Evolutionary conservation across 306 rosid species (phyloP).

Genomic region (cucumber (Cucumis sativus)): Cucumber_9930_V3 NC_026660.2:20270001-20270500

Average conservation of each 20-base stretch:
- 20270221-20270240: background rate
- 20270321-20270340: background rate
- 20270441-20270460: background rate
- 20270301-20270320: background rate
- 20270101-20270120: conserved; percentile 5
- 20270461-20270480: background rate
- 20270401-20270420: conserved; percentile 64
- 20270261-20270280: background rate
- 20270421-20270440: conserved; percentile 4
- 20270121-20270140: background rate
- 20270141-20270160: background rate
- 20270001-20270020: conserved; percentile 89
- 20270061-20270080: conserved; percentile 89
- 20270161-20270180: background rate
- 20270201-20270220: background rate
- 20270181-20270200: background rate
- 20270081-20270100: conserved; percentile 43
- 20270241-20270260: background rate
- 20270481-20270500: background rate
- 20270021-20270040: conserved; percentile 73
- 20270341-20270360: conserved; percentile 55
- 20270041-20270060: conserved; percentile 80
- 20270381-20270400: conserved; percentile 44
- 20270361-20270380: conserved; percentile 75
- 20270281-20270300: background rate